Percentiles rank a stretch among this genome's conserved stretches.
Evolutionary conservation across 2,329 filamentous ascomycete species (phyloP).

Genomic region (Penicillium sp.): DNA sequence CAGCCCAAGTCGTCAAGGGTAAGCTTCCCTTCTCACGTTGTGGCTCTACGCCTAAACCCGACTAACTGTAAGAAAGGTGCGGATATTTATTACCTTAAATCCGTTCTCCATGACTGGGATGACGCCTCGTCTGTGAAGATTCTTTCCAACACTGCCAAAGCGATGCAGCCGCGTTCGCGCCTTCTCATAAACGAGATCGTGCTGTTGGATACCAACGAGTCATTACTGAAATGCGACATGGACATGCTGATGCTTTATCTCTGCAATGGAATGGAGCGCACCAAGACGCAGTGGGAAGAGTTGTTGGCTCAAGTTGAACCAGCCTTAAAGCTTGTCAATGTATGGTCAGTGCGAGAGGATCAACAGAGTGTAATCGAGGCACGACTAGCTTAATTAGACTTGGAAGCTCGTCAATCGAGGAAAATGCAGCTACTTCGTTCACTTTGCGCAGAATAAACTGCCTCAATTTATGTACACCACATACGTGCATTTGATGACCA

Average conservation of each 20-base stretch:
- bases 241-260: slow-evolving; percentile 2
- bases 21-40: background rate
- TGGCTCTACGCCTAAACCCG: background rate
- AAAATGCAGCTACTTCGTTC: too few species aligned
- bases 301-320: background rate
- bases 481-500: too few species aligned
- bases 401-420: too few species aligned
- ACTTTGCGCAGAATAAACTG: too few species aligned
- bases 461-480: too few species aligned
- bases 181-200: slow-evolving; percentile 3
- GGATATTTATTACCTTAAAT: slow-evolving; percentile 2
- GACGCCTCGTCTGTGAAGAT: slow-evolving; percentile 1
- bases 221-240: slow-evolving; percentile 1
- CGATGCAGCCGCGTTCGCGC: background rate
- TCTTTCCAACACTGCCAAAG: slow-evolving; percentile 3
- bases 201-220: background rate
- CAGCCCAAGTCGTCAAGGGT: background rate
- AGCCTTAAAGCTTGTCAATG: background rate
- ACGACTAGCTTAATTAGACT: too few species aligned
- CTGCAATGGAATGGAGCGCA: slow-evolving; percentile 3
- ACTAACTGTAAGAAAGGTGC: background rate
- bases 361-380: slow-evolving; percentile 3
- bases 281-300: background rate
- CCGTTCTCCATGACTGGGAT: slow-evolving; percentile 4
- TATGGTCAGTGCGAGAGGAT: slow-evolving; percentile 1